Conservation (phyloP, 2,329 filamentous ascomycete genomes). For the Stagonosporopsis rhizophila region DNA sequence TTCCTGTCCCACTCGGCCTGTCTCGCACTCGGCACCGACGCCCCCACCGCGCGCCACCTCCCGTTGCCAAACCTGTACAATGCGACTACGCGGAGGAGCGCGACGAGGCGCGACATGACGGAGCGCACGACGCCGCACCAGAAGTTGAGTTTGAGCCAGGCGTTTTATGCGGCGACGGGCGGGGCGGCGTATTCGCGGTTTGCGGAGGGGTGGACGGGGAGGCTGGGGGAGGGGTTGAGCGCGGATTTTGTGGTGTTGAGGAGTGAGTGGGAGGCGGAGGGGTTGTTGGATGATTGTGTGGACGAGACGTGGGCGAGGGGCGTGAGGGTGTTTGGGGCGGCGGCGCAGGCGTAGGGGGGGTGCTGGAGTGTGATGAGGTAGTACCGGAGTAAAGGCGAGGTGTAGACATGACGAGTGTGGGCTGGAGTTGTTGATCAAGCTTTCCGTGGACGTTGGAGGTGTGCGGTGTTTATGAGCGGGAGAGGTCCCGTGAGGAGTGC, state of each 20-base stretch:
- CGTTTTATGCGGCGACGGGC: conserved; percentile 59
- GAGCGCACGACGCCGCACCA: conserved; percentile 50
- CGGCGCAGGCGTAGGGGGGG: background rate
- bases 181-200: conserved; percentile 64
- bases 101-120: conserved; percentile 42
- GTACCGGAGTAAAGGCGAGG: too few species aligned
- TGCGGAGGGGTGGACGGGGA: conserved; percentile 60
- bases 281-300: conserved; percentile 54
- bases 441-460: too few species aligned
- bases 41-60: conserved; percentile 61
- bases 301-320: conserved; percentile 50
- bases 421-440: too few species aligned
- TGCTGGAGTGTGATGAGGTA: too few species aligned
- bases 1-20: conserved; percentile 59
- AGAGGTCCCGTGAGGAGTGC: too few species aligned
- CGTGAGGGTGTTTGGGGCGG: conserved; percentile 2
- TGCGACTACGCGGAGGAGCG: conserved; percentile 62
- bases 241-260: conserved; percentile 65
- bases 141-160: conserved; percentile 59
- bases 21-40: conserved; percentile 63
- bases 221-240: conserved; percentile 56
- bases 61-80: conserved; percentile 63
- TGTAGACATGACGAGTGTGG: too few species aligned
- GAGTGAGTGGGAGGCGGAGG: conserved; percentile 56
- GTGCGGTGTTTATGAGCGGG: too few species aligned